Evolutionary conservation across 306 rosid species (phyloP).

Genomic region (Comarum palustre): DNA sequence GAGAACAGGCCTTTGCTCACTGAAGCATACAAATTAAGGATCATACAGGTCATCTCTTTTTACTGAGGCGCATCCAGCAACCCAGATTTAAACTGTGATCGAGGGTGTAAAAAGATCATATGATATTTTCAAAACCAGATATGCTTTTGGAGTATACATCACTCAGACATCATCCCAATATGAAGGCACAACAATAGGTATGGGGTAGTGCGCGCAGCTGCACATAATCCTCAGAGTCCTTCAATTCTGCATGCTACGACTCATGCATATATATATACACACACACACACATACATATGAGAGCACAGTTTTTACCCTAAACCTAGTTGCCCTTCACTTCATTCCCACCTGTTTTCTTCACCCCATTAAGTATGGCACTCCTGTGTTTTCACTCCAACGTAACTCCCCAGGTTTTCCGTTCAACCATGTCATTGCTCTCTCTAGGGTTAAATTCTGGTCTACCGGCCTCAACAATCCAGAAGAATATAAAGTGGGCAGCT

Average conservation of each 20-base stretch:
- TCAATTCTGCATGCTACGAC: not conserved
- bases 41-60: not conserved
- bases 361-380: not conserved
- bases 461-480: not conserved
- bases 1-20: not conserved
- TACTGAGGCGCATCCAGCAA: not conserved
- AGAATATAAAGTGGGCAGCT: not conserved
- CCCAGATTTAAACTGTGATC: not conserved
- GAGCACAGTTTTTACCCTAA: not conserved
- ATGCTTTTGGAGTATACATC: not conserved
- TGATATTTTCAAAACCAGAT: not conserved
- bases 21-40: not conserved
- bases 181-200: not conserved
- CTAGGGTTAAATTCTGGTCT: not conserved
- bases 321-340: not conserved
- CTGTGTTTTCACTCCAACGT: not conserved
- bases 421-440: not conserved
- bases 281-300: not conserved
- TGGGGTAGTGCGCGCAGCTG: not conserved
- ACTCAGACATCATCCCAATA: not conserved
- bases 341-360: not conserved
- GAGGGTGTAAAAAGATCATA: not conserved
- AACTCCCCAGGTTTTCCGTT: not conserved
- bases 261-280: not conserved
- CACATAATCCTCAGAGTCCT: not conserved